Percentiles rank a stretch among this genome's conserved stretches.
Conservation (phyloP, 306 rosid species). For the Dalbergia cochinchinensis region DNA sequence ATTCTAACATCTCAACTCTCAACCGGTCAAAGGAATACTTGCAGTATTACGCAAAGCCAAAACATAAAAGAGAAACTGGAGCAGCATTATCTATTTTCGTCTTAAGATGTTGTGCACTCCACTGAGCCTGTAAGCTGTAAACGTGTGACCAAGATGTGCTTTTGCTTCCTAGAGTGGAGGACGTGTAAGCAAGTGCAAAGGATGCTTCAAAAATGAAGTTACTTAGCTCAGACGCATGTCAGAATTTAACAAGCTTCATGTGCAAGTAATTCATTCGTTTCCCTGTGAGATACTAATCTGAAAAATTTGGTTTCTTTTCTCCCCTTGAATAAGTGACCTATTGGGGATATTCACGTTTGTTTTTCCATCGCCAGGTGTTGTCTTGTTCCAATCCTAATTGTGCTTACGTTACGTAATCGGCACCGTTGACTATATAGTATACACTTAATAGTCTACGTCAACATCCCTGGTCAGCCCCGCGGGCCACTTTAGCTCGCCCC, state of each 20-base stretch:
- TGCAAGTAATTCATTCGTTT: neutral
- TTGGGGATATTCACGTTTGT: neutral
- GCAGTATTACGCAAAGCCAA: too few relatives aligned
- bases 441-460: neutral
- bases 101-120: too few relatives aligned
- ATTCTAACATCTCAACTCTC: too few relatives aligned
- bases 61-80: too few relatives aligned
- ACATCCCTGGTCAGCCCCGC: neutral
- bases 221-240: neutral
- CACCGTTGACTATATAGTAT: neutral
- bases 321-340: neutral
- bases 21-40: too few relatives aligned
- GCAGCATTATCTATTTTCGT: too few relatives aligned
- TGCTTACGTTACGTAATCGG: neutral
- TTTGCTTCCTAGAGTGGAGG: too few relatives aligned
- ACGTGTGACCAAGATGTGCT: neutral
- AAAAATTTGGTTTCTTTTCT: neutral
- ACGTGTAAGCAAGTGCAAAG: neutral
- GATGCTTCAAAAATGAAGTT: neutral
- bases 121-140: neutral
- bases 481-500: neutral
- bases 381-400: neutral
- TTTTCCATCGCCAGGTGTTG: neutral
- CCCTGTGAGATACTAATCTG: neutral
- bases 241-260: neutral